Evolutionary conservation across 108 stramenopile species (phyloP), one percentile per base, ranked within the genome.

Genomic region (Conticribra guillardii): DNA sequence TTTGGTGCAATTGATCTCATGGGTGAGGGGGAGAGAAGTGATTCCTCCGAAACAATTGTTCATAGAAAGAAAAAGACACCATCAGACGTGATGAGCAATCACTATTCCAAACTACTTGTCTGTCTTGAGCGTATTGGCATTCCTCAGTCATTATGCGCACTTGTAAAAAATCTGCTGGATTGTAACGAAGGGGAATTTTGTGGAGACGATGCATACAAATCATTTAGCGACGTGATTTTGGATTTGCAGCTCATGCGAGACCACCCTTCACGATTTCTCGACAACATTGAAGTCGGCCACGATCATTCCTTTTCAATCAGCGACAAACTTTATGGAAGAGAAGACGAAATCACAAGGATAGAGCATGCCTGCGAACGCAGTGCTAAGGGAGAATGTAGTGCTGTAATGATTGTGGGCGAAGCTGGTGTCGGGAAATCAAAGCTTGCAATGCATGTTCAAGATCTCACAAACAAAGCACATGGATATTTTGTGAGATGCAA

Each of bases 401-500:
- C 60, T 30, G 62, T 64, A 15, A 4, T 75, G 0, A 54, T 75
- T 9, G 17, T 26, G 21, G 74, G 74, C 19, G 50, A 32, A 0
- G 60, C 69, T 4, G 74, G 74, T 3, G 70, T 64, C 28, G 74
- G 74, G 3, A 75, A 75, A 24, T 63, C 69, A 19, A 44, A n/a
- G 37, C 63, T 75, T 18, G 74, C 63, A 9, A 48, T 32, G 50
- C 29, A 45, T 22, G 22, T 71, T 24, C 29, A 28, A 22, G 22
- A 75, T n/a, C 60, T 23, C 9, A 53, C 70, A 15, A 49, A 17
- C 16, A 31, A 29, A 26, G n/a, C 49, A 0, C 32, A 32, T 27
- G 74, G 69, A 14, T 64, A 71, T 18, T 64, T 71, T 11, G 29
- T 75, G 16, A n/a, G 22, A 2, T 62, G 60, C 24, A 71, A 75